Conservation (phyloP, 345 rosid genomes). For the Lumnitzera littorea region DNA sequence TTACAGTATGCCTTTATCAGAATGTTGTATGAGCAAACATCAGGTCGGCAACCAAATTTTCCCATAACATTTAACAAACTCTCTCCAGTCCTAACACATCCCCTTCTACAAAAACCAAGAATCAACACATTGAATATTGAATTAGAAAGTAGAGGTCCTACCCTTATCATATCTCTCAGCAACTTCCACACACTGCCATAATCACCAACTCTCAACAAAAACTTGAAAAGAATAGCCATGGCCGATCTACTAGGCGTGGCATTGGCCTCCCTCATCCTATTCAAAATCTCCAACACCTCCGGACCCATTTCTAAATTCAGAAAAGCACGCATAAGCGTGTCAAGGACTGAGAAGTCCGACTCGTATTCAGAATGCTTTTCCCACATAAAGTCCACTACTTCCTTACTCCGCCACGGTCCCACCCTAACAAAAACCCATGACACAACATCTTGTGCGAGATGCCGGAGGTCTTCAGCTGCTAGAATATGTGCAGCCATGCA, state of each 20-base stretch:
- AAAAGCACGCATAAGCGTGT: conserved; percentile 57
- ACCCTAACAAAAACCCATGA: conserved; percentile 47
- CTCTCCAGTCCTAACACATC: conserved; percentile 35
- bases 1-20: conserved; percentile 48
- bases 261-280: conserved; percentile 44
- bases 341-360: conserved; percentile 58
- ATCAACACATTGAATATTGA: conserved; percentile 40
- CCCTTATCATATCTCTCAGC: conserved; percentile 45
- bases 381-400: conserved; percentile 59
- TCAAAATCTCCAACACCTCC: conserved; percentile 38
- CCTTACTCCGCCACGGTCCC: conserved; percentile 35
- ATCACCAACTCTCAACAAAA: conserved; percentile 54
- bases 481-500: conserved; percentile 49
- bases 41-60: conserved; percentile 46
- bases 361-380: conserved; percentile 33
- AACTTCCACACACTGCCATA: conserved; percentile 55
- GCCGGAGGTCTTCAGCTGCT: conserved; percentile 29
- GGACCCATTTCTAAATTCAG: conserved; percentile 33
- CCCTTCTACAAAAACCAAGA: conserved; percentile 54
- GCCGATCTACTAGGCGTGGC: conserved; percentile 52
- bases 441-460: conserved; percentile 60
- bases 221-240: conserved; percentile 38
- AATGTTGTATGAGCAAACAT: conserved; percentile 52
- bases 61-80: conserved; percentile 50
- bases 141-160: conserved; percentile 49